Evolutionary conservation across 2,329 filamentous ascomycete species (phyloP).

Genomic region (Atkinsonella texensis): DNA sequence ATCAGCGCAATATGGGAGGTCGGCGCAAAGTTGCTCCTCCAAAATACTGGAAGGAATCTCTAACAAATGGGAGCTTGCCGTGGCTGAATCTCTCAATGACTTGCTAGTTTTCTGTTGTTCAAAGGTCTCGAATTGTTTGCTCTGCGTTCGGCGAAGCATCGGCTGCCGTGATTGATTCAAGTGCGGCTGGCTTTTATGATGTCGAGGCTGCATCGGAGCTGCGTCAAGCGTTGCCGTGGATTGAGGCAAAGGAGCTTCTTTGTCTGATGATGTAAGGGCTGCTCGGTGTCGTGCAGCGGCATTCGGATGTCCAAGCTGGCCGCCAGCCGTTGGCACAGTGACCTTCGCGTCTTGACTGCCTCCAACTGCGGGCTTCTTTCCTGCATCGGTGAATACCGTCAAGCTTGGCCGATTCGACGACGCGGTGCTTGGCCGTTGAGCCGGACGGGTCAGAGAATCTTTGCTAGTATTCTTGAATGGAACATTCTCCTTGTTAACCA

Average conservation of each 20-base stretch:
- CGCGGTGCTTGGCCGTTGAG: conserved; percentile 16
- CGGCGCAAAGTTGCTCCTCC: conserved; percentile 10
- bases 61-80: conserved; percentile 3
- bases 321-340: conserved; percentile 4
- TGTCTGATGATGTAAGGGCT: conserved; percentile 3
- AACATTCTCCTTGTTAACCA: conserved; percentile 34
- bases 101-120: conserved; percentile 7
- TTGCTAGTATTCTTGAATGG: conserved; percentile 15
- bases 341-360: conserved; percentile 5
- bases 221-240: conserved; percentile 10
- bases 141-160: conserved; percentile 31
- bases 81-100: background rate
- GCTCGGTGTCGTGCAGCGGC: conserved; percentile 1
- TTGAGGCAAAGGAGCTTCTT: conserved; percentile 1
- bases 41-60: conserved; percentile 8
- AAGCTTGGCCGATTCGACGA: conserved; percentile 1
- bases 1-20: conserved; percentile 14
- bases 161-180: conserved; percentile 30
- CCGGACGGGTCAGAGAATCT: conserved; percentile 26
- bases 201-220: conserved; percentile 27
- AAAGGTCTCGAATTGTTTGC: conserved; percentile 25
- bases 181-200: conserved; percentile 42
- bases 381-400: conserved; percentile 4
- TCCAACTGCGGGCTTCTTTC: conserved; percentile 12
- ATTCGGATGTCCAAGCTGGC: background rate